These are phyloP conservation scores for Fraxinus dipetala DNA, from an alignment of 305 asterid genomes.

Conservation along the genomic window DNA sequence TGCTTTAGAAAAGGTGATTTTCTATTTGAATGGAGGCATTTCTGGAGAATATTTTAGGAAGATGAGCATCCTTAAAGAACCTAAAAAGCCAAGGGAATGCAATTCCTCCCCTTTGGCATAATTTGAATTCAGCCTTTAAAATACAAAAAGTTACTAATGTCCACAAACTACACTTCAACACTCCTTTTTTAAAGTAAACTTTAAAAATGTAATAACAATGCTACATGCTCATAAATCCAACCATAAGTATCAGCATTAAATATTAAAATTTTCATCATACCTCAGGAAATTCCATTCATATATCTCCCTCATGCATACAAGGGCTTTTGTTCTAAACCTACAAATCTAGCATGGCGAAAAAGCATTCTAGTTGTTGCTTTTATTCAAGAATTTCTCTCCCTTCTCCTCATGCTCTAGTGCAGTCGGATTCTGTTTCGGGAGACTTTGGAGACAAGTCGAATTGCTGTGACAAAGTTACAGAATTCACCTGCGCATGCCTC, in stretches of 20 bases:
- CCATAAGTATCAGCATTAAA: neutral
- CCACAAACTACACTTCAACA: neutral
- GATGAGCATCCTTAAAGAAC: neutral
- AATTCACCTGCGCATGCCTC: conserved; percentile 27
- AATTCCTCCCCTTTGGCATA: neutral
- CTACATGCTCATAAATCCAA: neutral
- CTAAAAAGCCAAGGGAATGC: neutral
- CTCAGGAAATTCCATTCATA: neutral
- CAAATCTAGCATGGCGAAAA: neutral
- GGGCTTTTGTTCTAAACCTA: neutral
- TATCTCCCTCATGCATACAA: neutral
- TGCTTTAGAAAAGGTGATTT: neutral
- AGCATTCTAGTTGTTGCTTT: conserved; percentile 2
- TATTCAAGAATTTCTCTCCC: neutral
- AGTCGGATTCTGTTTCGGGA: neutral
- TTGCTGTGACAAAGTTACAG: conserved; percentile 15
- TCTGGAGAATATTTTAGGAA: neutral
- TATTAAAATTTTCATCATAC: neutral
- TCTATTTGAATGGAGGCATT: neutral
- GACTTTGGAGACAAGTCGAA: neutral
- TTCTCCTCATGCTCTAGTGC: neutral
- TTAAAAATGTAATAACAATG: neutral
- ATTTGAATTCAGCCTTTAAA: neutral
- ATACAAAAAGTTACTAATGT: neutral
- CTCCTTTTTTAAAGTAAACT: neutral